Base-by-base conservation (phyloP, 1,139 yeast species). In the Pneumocystis sp. region DNA sequence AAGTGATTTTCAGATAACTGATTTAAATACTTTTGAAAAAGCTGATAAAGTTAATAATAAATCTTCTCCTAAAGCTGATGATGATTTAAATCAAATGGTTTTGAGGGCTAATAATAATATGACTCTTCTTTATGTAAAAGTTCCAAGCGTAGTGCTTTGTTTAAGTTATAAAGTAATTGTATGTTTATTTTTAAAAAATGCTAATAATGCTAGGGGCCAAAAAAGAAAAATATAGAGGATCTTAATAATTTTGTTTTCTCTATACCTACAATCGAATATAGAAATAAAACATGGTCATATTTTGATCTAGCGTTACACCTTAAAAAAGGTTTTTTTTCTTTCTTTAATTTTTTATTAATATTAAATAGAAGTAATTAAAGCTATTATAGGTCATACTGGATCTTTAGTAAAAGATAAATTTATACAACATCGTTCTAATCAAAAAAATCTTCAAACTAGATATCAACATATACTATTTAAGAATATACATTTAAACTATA, bases 371-470 rank as follows among this genome's bases (percentile, higher is more conserved):
- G 79, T 90, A 40, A 79, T 87, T 65, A 84, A 82, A 73, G 79
- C 85, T 25, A 83, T 90, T 56, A 76, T 90, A 65, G 82, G 80
- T 63, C 95, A 90, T 72, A 80, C 95, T 0, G 96, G 96, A 5
- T 83, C 86, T 69, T 82, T 91, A 67, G 79, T 90, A 66, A 87
- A 89, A 50, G 90, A 89, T 75, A 89, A 88, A 74, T 50, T 50
- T 25, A 50, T 50, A 17, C 57, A 50, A 25, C 57, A 29, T 50
- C n/a, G 34, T 50, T 50, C 57, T 50, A 21, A 12, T 50, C 34
- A 50, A 50, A 50, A 50, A 50, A 12, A 3, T 25, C 25, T 34
- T 25, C 57, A 25, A 50, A 50, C 12, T 25, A 25, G 17, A 50
- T 31, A n/a, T 50, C 34, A 50, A 50, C 17, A 50, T 50, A 50